These are phyloP conservation scores for Balakata baccata DNA, from an alignment of 345 rosid genomes.

Conservation along the genomic window DNA sequence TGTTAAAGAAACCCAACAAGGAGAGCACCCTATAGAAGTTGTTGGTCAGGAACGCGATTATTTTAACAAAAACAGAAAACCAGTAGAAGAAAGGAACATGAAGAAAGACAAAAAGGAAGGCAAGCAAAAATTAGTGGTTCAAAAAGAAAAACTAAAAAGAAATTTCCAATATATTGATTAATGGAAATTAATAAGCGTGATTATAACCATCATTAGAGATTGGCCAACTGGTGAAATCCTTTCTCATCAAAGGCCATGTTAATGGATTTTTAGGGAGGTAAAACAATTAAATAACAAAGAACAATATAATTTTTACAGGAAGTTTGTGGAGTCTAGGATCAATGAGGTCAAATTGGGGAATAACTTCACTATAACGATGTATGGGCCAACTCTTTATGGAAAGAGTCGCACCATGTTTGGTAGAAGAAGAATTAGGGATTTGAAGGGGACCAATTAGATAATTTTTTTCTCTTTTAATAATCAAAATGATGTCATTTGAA, in stretches of 20 bases:
- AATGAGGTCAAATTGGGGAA: slow-evolving; percentile 72
- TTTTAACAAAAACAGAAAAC: slow-evolving; percentile 60
- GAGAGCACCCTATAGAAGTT: slow-evolving; percentile 90
- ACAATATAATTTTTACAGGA: no score
- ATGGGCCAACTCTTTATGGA: slow-evolving; percentile 95
- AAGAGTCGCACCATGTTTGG: slow-evolving; percentile 98
- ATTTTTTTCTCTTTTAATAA: no score
- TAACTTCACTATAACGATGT: slow-evolving; percentile 91
- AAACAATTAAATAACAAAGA: background rate
- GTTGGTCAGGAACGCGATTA: slow-evolving; percentile 66
- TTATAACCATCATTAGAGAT: background rate
- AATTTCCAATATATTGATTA: background rate
- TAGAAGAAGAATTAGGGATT: no score
- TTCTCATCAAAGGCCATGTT: no score
- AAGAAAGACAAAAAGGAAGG: no score
- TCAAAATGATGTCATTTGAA: no score
- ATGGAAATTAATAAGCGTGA: background rate
- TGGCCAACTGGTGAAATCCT: no score
- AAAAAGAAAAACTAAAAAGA: background rate
- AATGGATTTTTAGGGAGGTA: background rate
- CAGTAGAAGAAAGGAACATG: background rate
- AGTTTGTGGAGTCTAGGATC: slow-evolving; percentile 69
- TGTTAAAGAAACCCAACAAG: slow-evolving; percentile 42
- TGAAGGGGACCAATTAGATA: no score
- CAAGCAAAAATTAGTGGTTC: no score